Base-by-base conservation (phyloP, 345 rosid species). In the Eucalyptus regnans region DNA sequence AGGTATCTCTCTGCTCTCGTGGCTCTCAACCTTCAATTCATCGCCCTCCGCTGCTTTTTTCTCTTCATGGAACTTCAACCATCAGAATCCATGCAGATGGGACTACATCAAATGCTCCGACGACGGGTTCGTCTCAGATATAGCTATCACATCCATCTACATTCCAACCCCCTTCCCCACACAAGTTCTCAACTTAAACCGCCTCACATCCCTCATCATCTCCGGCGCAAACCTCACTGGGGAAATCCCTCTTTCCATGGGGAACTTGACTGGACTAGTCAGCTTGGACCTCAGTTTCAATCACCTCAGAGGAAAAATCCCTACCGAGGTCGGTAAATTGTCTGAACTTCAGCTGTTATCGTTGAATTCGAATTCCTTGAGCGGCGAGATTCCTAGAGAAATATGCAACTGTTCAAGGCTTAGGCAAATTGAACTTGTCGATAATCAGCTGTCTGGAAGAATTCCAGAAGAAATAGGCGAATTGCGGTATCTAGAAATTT, bases 1-100 rank as follows among this genome's bases (percentile, higher is more conserved):
- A 94, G 98, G 96, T n/a, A 92, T 87, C 52, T 92, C 94, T 52
- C 93, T 96, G 7, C 95, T 94, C 88, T 95, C 97, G 90, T 96
- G 97, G 98, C 95, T 96, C 88, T 91, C 96, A 58, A 90, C 94
- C 37, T 93, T 94, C 90, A 91, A 93, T 89, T 92, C 95, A 87
- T 92, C 96, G 20, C 87, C 91, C 20, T 91, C 97, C 8, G 68
- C 96, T 43, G 49, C 90, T 79, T 92, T 92, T 89, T 95, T 95
- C 95, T 90, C 97, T 86, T 93, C 96, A 43, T 96, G 98, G 98
- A 91, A 96, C 90, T 91, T 91, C 49, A 52, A 76, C 89, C 93
- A 94, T 93, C 92, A 86, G 17, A 91, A 90, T 89, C 98, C 98
- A 54, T 95, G 96, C 94, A 90, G 54, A 83, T 96, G 96, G 98